Percentiles rank a stretch among this genome's conserved stretches.
phyloP scores from a whole-genome alignment of 164 flowering plant species.

The Tetracentron sinense region DNA sequence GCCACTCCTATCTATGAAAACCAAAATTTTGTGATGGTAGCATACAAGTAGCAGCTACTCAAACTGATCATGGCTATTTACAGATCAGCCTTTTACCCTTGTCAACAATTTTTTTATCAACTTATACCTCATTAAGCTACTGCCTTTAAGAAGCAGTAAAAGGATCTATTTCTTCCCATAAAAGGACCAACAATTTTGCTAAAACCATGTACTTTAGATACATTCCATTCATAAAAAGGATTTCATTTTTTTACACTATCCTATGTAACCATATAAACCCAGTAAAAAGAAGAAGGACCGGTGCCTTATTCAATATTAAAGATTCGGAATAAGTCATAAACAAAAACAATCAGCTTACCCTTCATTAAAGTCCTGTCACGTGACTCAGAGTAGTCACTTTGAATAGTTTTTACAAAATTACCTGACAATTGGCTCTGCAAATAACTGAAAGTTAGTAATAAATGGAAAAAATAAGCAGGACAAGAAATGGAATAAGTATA shows the following conservation, averaged over 20 bases:
- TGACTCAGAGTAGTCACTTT: conserved; percentile 33
- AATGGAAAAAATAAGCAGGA: neutral
- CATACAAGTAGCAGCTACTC: too few species aligned
- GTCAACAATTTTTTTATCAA: too few species aligned
- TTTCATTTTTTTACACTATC: too few species aligned
- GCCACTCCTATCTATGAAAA: too few species aligned
- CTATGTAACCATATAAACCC: neutral
- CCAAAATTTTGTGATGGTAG: too few species aligned
- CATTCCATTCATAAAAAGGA: too few species aligned
- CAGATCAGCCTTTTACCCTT: too few species aligned
- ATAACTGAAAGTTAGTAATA: neutral
- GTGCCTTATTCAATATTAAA: neutral
- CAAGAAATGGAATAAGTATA: too few species aligned
- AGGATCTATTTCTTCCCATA: neutral
- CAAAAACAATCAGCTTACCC: conserved; percentile 27
- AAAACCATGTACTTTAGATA: too few species aligned
- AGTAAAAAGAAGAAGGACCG: neutral
- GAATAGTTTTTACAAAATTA: conserved; percentile 28
- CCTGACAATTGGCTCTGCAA: conserved; percentile 38
- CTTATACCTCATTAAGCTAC: too few species aligned
- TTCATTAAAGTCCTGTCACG: conserved; percentile 33
- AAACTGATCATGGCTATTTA: too few species aligned
- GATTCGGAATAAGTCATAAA: neutral
- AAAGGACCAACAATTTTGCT: too few species aligned
- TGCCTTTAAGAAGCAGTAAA: neutral